These are phyloP conservation scores for Talaromyces proteolyticus DNA, from an alignment of 495 filamentous ascomycete species.

Conservation along the genomic window DNA sequence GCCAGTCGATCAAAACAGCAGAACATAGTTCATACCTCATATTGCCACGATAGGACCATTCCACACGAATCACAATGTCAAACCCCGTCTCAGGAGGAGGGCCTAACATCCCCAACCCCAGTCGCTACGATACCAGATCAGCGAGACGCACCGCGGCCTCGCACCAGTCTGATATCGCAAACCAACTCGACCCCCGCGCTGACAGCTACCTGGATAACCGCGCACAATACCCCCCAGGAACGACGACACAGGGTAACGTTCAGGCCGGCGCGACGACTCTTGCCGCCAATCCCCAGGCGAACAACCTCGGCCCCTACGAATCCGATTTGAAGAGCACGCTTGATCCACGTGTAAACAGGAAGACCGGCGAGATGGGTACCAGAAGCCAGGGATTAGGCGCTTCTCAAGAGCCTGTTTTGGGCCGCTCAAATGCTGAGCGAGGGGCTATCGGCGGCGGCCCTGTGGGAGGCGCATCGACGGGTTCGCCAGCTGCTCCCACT, in stretches of 20 bases:
- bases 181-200: conserved; percentile 45
- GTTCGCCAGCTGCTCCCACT: conserved; percentile 18
- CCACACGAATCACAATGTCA: too few species aligned
- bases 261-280: conserved; percentile 15
- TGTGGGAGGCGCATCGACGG: conserved; percentile 23
- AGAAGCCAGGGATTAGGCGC: conserved; percentile 6
- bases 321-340: conserved; percentile 50
- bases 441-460: not conserved
- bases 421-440: not conserved
- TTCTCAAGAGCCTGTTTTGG: not conserved
- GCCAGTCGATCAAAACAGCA: too few species aligned
- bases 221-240: conserved; percentile 14
- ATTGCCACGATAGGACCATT: too few species aligned
- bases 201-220: conserved; percentile 24
- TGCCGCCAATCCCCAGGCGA: conserved; percentile 10
- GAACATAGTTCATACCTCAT: too few species aligned
- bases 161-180: conserved; percentile 38
- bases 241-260: conserved; percentile 11
- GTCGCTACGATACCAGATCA: conserved; percentile 23
- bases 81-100: too few species aligned
- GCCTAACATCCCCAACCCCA: conserved; percentile 10
- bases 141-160: conserved; percentile 27
- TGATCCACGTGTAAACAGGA: conserved; percentile 30
- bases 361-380: conserved; percentile 7
- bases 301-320: conserved; percentile 34